Conservation (phyloP, 495 filamentous ascomycete species). For the Aspergillus saccharolyticus region DNA sequence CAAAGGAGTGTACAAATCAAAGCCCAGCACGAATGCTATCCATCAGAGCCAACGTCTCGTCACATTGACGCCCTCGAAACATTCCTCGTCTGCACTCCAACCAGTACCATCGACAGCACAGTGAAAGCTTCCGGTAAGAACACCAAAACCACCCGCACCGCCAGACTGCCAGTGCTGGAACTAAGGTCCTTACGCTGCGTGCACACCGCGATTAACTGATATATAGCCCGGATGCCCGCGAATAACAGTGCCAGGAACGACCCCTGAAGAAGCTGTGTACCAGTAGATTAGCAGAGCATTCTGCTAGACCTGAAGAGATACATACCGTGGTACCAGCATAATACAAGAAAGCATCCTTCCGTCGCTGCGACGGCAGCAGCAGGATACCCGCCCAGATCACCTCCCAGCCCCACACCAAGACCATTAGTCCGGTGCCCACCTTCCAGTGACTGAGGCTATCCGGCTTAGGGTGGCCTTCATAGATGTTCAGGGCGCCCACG, state of each 20-base stretch:
- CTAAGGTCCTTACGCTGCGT: constrained; percentile 12
- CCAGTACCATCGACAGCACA: constrained; percentile 5
- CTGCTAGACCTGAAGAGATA: neutral
- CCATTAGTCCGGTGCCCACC: constrained; percentile 27
- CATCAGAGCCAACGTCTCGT: too few relatives aligned
- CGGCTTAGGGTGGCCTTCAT: constrained; percentile 1
- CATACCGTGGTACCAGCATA: constrained; percentile 17
- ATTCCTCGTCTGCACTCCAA: constrained; percentile 8
- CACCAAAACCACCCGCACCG: constrained; percentile 13
- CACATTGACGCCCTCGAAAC: too few relatives aligned
- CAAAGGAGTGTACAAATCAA: too few relatives aligned
- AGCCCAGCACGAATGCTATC: too few relatives aligned
- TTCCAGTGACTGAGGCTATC: constrained; percentile 20
- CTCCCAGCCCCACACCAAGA: constrained; percentile 30
- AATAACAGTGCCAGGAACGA: constrained; percentile 5
- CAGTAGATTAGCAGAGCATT: neutral
- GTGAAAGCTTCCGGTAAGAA: constrained; percentile 14
- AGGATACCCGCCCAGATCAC: constrained; percentile 18
- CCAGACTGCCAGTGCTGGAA: constrained; percentile 7
- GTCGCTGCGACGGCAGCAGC: constrained; percentile 10
- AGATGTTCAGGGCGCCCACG: constrained; percentile 9
- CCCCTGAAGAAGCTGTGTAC: constrained; percentile 6
- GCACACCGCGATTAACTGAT: constrained; percentile 10
- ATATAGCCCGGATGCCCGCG: constrained; percentile 13
- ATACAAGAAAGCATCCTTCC: constrained; percentile 8